Evolutionary conservation across 345 rosid genomes (phyloP).

Genomic region (Citrus inodora): DNA sequence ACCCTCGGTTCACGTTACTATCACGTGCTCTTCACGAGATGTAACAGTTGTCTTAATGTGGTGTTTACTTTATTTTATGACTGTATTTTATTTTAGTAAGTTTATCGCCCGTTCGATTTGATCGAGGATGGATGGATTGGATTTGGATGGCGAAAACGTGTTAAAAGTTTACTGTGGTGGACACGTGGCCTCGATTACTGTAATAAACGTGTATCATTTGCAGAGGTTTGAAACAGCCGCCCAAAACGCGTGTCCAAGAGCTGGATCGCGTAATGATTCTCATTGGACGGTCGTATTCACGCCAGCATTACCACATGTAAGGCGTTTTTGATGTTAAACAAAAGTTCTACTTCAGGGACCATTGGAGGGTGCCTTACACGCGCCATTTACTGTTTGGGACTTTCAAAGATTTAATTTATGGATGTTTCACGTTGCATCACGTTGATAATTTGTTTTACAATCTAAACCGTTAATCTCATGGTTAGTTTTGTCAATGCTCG

Average conservation of each 20-base stretch:
- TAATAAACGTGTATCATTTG: constrained; percentile 14
- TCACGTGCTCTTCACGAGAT: constrained; percentile 37
- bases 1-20: constrained; percentile 13
- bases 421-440: background rate
- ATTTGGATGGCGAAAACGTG: constrained; percentile 12
- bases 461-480: background rate
- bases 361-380: background rate
- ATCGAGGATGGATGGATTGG: background rate
- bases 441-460: background rate
- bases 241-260: constrained; percentile 27
- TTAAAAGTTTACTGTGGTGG: background rate
- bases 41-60: background rate
- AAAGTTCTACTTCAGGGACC: background rate
- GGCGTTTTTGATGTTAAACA: background rate
- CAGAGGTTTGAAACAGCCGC: background rate
- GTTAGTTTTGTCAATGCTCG: background rate
- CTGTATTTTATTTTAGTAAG: background rate
- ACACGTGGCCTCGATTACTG: constrained; percentile 26
- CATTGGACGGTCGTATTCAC: constrained; percentile 2
- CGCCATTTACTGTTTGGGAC: background rate
- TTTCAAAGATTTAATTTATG: background rate
- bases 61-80: background rate
- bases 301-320: background rate
- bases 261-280: background rate
- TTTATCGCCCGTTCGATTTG: background rate